These are phyloP conservation scores for Tricholoma bakamatsutake DNA, from an alignment of 768 basidiomycete species.

Conservation along the genomic window DNA sequence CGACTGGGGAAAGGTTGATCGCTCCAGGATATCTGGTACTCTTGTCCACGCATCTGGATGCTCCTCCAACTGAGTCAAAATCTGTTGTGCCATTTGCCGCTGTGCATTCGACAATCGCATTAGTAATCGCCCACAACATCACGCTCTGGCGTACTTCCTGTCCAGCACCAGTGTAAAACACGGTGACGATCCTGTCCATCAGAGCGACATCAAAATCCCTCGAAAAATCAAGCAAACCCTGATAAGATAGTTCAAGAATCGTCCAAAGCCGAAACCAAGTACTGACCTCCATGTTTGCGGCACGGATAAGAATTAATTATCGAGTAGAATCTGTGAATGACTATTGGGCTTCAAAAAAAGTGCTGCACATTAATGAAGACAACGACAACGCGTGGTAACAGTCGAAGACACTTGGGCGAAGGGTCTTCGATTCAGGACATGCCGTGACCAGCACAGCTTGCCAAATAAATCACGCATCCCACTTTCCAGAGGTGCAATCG, in stretches of 20 bases:
- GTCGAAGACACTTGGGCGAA: neutral
- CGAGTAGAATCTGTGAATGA: slow-evolving; percentile 5
- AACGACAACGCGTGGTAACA: neutral
- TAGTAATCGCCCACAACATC: slow-evolving; percentile 11
- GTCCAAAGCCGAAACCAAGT: slow-evolving; percentile 6
- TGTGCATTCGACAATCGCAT: slow-evolving; percentile 30
- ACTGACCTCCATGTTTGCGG: slow-evolving; percentile 44
- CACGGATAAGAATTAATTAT: slow-evolving; percentile 4
- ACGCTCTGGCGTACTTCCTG: slow-evolving; percentile 56
- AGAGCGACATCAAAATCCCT: slow-evolving; percentile 89
- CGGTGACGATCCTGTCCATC: slow-evolving; percentile 90
- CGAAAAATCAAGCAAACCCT: slow-evolving; percentile 92
- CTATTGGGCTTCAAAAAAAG: neutral
- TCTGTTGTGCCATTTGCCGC: slow-evolving; percentile 94
- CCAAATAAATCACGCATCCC: neutral
- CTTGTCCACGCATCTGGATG: slow-evolving; percentile 95
- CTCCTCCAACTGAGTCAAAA: slow-evolving; percentile 94
- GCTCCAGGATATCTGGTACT: slow-evolving; percentile 90
- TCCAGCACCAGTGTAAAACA: slow-evolving; percentile 74
- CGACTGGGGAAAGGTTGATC: slow-evolving; percentile 76
- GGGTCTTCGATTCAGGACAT: neutral
- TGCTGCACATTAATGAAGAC: neutral
- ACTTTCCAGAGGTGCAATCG: neutral
- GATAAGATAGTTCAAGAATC: slow-evolving; percentile 17
- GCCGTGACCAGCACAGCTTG: neutral